These are phyloP conservation scores for Gynochthodes officinalis DNA, from an alignment of 257 asterid genomes.

Conservation along the genomic window DNA sequence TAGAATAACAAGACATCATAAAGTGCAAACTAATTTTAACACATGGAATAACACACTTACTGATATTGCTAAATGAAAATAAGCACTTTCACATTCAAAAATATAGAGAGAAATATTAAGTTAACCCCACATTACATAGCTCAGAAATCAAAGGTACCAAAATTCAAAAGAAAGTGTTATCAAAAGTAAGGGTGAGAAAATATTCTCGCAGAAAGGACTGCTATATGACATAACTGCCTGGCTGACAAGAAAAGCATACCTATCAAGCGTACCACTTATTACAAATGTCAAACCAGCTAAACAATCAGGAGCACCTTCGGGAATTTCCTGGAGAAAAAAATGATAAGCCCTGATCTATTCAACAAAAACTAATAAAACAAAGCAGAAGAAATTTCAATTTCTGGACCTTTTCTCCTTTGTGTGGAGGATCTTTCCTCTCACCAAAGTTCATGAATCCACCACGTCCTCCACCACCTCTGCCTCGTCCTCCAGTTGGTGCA, in stretches of 20 bases:
- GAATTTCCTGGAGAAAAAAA: conserved; percentile 71
- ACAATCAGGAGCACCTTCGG: conserved; percentile 88
- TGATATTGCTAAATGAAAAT: neutral
- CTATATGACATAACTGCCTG: conserved; percentile 12
- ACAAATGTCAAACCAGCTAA: conserved; percentile 92
- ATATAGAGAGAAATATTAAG: neutral
- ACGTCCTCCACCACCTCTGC: conserved; percentile 96
- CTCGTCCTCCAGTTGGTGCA: conserved; percentile 63
- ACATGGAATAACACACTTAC: neutral
- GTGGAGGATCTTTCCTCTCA: conserved; percentile 99
- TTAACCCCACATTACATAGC: neutral
- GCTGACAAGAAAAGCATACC: conserved; percentile 38
- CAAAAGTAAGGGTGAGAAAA: neutral
- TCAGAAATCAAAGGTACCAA: neutral
- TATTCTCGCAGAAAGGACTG: neutral
- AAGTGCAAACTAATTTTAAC: neutral
- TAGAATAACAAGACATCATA: conserved; percentile 32
- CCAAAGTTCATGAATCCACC: conserved; percentile 97
- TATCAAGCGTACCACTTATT: conserved; percentile 97
- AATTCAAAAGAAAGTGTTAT: neutral
- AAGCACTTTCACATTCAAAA: neutral
- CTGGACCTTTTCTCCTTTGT: conserved; percentile 93
- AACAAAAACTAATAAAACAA: neutral
- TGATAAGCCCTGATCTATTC: conserved; percentile 21
- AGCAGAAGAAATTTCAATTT: conserved; percentile 16